A percentile compares a stretch with the other conserved stretches of the same genome.
Conservation (phyloP, 2,329 filamentous ascomycete genomes). For the Fusarium cyanostomum region DNA sequence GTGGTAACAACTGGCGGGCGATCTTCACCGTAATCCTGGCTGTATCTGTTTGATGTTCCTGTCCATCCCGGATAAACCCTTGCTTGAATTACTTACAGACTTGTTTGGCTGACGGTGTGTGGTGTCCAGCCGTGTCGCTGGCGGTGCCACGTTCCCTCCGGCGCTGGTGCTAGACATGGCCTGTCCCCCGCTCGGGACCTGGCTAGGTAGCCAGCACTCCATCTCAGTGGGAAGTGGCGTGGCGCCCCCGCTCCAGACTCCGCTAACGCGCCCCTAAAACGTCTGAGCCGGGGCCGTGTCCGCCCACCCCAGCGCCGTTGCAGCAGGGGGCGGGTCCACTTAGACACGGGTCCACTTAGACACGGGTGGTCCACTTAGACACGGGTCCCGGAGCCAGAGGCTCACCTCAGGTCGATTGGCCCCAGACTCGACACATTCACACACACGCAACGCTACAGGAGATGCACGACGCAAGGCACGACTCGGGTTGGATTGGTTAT, state of each 20-base stretch:
- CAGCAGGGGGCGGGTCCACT: conserved; percentile 5
- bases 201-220: neutral
- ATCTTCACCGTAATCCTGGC: too few relatives aligned
- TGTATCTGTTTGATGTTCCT: too few relatives aligned
- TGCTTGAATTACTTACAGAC: too few relatives aligned
- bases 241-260: neutral
- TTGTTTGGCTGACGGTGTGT: too few relatives aligned
- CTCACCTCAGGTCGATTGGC: neutral
- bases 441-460: conserved; percentile 1
- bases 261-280: conserved; percentile 26
- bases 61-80: too few relatives aligned
- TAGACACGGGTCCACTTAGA: neutral
- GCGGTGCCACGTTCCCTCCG: conserved; percentile 39
- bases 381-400: neutral
- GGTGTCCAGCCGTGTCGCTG: conserved; percentile 9
- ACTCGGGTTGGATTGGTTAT: conserved; percentile 33
- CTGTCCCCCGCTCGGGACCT: conserved; percentile 13
- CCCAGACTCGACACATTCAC: neutral
- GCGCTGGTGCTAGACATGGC: conserved; percentile 28
- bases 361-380: neutral
- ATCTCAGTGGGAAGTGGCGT: conserved; percentile 1
- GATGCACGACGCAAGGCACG: conserved; percentile 28
- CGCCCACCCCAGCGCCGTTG: conserved; percentile 15
- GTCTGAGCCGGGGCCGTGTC: conserved; percentile 7
- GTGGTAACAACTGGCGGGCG: too few relatives aligned